Base-by-base conservation (phyloP, 208 protist genomes). In the Balamuthia mandrillaris region DNA sequence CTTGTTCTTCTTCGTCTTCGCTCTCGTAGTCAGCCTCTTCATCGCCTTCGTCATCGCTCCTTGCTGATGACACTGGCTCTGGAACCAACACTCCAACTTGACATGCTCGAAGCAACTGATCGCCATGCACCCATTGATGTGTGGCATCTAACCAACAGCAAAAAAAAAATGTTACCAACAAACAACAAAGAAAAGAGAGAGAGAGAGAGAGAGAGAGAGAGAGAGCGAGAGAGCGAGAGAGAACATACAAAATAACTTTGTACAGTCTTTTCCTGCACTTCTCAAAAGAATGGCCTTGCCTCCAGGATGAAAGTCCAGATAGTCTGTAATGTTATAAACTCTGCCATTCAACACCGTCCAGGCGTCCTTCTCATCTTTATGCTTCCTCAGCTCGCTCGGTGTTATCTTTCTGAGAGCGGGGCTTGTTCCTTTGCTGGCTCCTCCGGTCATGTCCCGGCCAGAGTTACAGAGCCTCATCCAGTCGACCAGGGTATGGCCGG, bases 291-390 rank as follows among this genome's bases (percentile, higher is more conserved):
- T 75, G 37, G 65, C 45, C 1, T 33, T 51, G 52, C 65, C 65
- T 47, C 65, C 65, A 39, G 65, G 65, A 31, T 75, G 65, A 14
- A 75, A 75, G 65, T 51, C 65, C 41, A 75, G 65, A 44, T 75
- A 75, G 39, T 37, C 41, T n/a, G 65, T 75, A 44, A 75, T 51
- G 65, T 75, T 52, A 44, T 75, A 75, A 27, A 75, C 65, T 9
- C 39, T n/a, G 65, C 65, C 65, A 44, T 75, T 75, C 41, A 75
- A 33, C 1, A 75, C 65, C 24, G 52, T 51, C 65, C 65, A 75
- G 5, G 65, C 65, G 35, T 75, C 65, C 27, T 75, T 29, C 2
- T 37, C 41, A n/a, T 75, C 0, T 37, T 75, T 75, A 27, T 75
- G 65, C 39, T 21, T 24, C 7, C 41, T 44, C 24, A 75, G 65